A percentile compares a stretch with the other conserved stretches of the same genome.
Conservation (phyloP, 2,329 filamentous ascomycete species). For the Trichoderma sp. region DNA sequence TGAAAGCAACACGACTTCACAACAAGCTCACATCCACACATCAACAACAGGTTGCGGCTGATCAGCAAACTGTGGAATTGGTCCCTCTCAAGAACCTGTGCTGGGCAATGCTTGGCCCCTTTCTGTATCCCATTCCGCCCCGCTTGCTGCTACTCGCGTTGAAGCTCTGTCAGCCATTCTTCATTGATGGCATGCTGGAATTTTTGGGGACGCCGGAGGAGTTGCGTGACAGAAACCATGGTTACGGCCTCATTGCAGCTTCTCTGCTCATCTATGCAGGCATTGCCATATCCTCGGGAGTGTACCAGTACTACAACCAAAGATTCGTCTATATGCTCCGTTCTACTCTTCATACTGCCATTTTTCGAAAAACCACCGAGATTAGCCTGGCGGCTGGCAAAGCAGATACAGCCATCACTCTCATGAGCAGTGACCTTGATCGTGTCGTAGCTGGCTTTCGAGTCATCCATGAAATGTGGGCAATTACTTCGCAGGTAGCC, state of each 20-base stretch:
- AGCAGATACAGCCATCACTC: conserved; percentile 30
- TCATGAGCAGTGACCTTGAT: conserved; percentile 10
- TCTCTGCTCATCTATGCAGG: conserved; percentile 9
- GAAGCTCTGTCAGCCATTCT: conserved; percentile 15
- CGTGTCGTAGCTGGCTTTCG: conserved; percentile 8
- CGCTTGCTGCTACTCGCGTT: conserved; percentile 1
- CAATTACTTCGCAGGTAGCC: conserved; percentile 21
- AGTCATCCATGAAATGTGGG: conserved; percentile 10
- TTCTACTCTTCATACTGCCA: conserved; percentile 3
- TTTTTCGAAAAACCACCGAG: conserved; percentile 26
- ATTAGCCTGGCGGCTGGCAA: conserved; percentile 12
- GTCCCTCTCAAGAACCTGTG: too few relatives aligned
- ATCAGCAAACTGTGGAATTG: too few relatives aligned
- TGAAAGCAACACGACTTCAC: too few relatives aligned
- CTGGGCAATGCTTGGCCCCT: too few relatives aligned
- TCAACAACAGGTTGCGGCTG: too few relatives aligned
- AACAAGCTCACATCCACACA: too few relatives aligned
- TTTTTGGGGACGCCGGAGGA: conserved; percentile 7
- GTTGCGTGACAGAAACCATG: conserved; percentile 2
- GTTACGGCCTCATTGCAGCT: conserved; percentile 11
- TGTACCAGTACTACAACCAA: conserved; percentile 17
- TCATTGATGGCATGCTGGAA: conserved; percentile 10
- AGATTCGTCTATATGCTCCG: conserved; percentile 4
- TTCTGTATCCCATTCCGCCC: neutral
- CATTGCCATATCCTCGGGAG: conserved; percentile 5